These are phyloP conservation scores for Cylindrotheca closterium DNA, from an alignment of 108 stramenopile genomes.

Conservation along the genomic window DNA sequence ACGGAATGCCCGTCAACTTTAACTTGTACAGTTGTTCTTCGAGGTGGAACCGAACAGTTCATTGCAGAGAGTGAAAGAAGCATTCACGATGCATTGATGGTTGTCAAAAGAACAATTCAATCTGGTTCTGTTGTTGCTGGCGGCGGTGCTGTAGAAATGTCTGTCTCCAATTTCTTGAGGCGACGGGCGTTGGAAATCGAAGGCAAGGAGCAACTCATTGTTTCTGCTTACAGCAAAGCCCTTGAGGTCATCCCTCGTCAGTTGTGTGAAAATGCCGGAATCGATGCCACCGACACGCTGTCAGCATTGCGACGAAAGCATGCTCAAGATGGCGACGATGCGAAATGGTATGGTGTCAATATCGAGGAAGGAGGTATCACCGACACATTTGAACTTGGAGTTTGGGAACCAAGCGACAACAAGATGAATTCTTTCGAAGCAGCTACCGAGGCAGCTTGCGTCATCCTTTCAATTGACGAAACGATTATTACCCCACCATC, in stretches of 20 bases:
- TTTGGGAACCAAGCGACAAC: slow-evolving; percentile 99
- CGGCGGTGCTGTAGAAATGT: slow-evolving; percentile 98
- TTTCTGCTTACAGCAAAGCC: slow-evolving; percentile 90
- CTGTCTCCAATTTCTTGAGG: slow-evolving; percentile 79
- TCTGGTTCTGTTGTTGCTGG: slow-evolving; percentile 92
- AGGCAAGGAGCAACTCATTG: slow-evolving; percentile 97
- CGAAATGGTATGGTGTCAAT: slow-evolving; percentile 97
- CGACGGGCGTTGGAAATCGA: slow-evolving; percentile 87
- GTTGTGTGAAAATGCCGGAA: slow-evolving; percentile 97
- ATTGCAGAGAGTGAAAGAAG: slow-evolving; percentile 97
- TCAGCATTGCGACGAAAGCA: slow-evolving; percentile 93
- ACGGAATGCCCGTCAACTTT: slow-evolving; percentile 89
- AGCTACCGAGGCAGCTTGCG: slow-evolving; percentile 97
- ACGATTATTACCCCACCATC: slow-evolving; percentile 96
- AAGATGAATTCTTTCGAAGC: slow-evolving; percentile 91
- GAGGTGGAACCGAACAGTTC: slow-evolving; percentile 98
- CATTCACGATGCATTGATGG: slow-evolving; percentile 97
- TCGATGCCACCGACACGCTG: slow-evolving; percentile 96
- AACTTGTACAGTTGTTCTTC: slow-evolving; percentile 95
- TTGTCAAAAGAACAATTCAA: slow-evolving; percentile 92
- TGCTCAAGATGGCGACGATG: slow-evolving; percentile 65
- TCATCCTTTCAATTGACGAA: slow-evolving; percentile 98
- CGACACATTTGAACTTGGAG: slow-evolving; percentile 91
- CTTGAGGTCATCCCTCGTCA: slow-evolving; percentile 97
- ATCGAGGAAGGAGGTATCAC: slow-evolving; percentile 92